Base-by-base conservation (phyloP, 495 filamentous ascomycete genomes). In the Polyplosphaeria fusca region DNA sequence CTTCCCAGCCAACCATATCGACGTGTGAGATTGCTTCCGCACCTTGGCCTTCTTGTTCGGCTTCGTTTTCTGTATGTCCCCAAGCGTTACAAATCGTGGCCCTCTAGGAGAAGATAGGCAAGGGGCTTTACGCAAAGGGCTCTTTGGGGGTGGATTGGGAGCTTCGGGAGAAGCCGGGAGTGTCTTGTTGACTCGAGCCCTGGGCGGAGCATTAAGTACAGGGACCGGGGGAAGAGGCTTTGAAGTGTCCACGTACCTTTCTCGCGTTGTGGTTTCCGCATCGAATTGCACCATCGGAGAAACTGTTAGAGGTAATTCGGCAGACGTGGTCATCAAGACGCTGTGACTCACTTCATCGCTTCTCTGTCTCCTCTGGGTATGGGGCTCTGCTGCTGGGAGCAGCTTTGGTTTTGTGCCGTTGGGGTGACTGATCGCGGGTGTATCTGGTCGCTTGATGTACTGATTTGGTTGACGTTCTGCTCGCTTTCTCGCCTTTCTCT, bases 271-370 rank as follows among this genome's bases (percentile, higher is more conserved):
- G 5, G 19, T 5, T 5, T 9, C 7, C 9, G 45, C 37, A 39
- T 61, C 58, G 22, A 44, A 49, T 19, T 51, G 51, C 4, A 55
- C 58, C 26, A 43, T 55, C 2, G 19, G 13, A 1, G 58, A 61
- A 16, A 39, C 51, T 26, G 5, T 48, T 2, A 61, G n/a, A 11
- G 28, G 45, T 2, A 46, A 9, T 13, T 46, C 49, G 4, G 26
- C 4, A 14, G 28, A 54, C 12, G 18, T 13, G 2, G 42, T 5
- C 18, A 26, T n/a, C n/a, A 35, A 20, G 23, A 7, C n/a, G 13
- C 24, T 3, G 7, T 42, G 22, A 25, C 22, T 46, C 19, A 46
- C 26, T 19, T 46, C 39, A 5, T 42, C 18, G 39, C 9, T 13
- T 42, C 18, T 42, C 39, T 12, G 7, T 20, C 9, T 19, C 39